phyloP scores from a whole-genome alignment of 305 asterid genomes.

The Fraxinus xanthoxyloides region DNA sequence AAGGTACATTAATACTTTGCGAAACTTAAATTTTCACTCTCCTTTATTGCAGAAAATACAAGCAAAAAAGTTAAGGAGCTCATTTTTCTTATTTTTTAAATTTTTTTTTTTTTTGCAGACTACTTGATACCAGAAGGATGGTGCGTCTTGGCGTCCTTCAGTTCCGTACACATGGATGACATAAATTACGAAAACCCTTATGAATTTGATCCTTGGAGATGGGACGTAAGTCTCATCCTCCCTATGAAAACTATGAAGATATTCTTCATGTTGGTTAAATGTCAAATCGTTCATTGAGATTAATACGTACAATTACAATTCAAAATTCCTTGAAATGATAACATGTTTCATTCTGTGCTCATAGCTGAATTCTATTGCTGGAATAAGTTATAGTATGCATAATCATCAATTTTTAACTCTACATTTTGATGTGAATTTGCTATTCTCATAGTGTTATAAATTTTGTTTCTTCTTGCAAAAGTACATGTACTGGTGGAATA shows the following conservation, averaged over 20 bases:
- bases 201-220: constrained; percentile 87
- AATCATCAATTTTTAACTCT: not conserved
- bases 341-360: not conserved
- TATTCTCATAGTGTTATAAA: not conserved
- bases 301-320: not conserved
- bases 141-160: constrained; percentile 80
- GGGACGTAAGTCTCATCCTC: constrained; percentile 55
- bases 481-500: not conserved
- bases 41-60: not conserved
- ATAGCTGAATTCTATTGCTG: not conserved
- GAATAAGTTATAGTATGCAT: not conserved
- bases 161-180: constrained; percentile 86
- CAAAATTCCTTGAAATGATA: not conserved
- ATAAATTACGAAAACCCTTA: constrained; percentile 67
- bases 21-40: not conserved
- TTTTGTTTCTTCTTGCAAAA: not conserved
- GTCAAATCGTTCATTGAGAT: not conserved
- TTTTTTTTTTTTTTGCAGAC: constrained; percentile 37
- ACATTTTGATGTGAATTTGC: constrained; percentile 1
- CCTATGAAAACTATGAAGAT: not conserved
- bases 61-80: not conserved
- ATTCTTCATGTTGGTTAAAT: constrained; percentile 20
- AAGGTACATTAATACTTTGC: constrained; percentile 42
- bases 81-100: not conserved
- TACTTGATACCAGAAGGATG: constrained; percentile 93